These are phyloP conservation scores for Fusarium sp. DNA, from an alignment of 2,329 filamentous ascomycete genomes.

Conservation along the genomic window DNA sequence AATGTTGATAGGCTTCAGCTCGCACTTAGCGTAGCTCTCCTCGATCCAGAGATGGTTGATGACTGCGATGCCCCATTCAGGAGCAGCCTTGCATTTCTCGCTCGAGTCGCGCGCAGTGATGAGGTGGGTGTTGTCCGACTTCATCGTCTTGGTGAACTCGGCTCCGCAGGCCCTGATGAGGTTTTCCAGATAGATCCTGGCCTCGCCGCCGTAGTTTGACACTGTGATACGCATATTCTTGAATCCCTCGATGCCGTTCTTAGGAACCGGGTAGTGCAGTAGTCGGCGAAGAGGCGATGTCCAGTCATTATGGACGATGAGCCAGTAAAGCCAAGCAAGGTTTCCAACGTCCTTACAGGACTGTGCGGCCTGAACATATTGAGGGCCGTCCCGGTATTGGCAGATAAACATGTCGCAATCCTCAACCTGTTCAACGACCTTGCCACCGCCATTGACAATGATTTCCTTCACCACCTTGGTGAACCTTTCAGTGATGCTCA, in stretches of 20 bases:
- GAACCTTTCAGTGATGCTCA: conserved; percentile 77
- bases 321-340: conserved; percentile 90
- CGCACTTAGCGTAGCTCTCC: conserved; percentile 93
- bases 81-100: conserved; percentile 92
- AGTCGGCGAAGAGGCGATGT: conserved; percentile 85
- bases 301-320: conserved; percentile 91
- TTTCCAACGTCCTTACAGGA: conserved; percentile 88
- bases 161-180: conserved; percentile 86
- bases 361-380: conserved; percentile 83
- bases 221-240: conserved; percentile 82
- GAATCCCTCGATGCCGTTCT: conserved; percentile 83
- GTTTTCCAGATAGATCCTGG: conserved; percentile 92
- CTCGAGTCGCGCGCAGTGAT: conserved; percentile 90
- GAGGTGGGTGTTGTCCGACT: conserved; percentile 93
- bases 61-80: conserved; percentile 91
- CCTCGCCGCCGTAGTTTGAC: conserved; percentile 96
- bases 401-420: conserved; percentile 88
- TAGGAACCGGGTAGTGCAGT: conserved; percentile 89
- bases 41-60: conserved; percentile 98
- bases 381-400: conserved; percentile 83
- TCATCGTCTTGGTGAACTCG: conserved; percentile 94
- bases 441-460: conserved; percentile 78
- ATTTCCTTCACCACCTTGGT: conserved; percentile 76
- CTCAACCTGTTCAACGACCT: conserved; percentile 72
- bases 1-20: conserved; percentile 77